These are phyloP conservation scores for Colletotrichum liaoningense DNA, from an alignment of 2,329 filamentous ascomycete species.

Conservation along the genomic window DNA sequence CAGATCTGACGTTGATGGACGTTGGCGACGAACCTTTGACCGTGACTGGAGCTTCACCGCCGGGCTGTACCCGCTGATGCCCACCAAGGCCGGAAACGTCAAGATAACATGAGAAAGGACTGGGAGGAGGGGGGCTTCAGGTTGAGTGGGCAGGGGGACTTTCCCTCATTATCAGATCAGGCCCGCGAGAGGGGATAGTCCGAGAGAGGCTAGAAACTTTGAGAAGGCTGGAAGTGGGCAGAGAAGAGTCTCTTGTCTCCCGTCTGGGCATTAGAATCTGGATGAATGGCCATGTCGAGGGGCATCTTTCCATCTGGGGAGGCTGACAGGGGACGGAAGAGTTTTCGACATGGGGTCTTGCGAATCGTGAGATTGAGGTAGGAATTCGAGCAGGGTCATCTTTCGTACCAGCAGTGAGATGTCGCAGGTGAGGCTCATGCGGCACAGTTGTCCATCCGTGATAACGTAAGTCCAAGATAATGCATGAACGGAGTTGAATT, in stretches of 20 bases:
- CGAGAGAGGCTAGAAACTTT: neutral
- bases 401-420: neutral
- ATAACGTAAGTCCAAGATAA: neutral
- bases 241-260: neutral
- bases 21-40: neutral
- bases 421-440: neutral
- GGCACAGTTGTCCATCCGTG: too few relatives aligned
- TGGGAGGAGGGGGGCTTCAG: neutral
- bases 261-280: neutral
- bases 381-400: neutral
- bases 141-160: neutral
- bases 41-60: constrained; percentile 15
- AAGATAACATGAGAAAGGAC: neutral
- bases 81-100: neutral
- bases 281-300: constrained; percentile 6
- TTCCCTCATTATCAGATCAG: constrained; percentile 21
- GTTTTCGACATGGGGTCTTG: neutral
- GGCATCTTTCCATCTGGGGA: neutral
- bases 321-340: neutral
- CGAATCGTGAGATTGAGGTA: neutral
- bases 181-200: constrained; percentile 4
- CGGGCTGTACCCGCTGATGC: neutral
- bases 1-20: constrained; percentile 24
- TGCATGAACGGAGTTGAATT: neutral
- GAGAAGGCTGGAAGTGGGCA: neutral